Percentiles rank a stretch among this genome's conserved stretches.
These are phyloP conservation scores for Fusarium avenaceum DNA, from an alignment of 2,329 filamentous ascomycete species.

Conservation along the genomic window DNA sequence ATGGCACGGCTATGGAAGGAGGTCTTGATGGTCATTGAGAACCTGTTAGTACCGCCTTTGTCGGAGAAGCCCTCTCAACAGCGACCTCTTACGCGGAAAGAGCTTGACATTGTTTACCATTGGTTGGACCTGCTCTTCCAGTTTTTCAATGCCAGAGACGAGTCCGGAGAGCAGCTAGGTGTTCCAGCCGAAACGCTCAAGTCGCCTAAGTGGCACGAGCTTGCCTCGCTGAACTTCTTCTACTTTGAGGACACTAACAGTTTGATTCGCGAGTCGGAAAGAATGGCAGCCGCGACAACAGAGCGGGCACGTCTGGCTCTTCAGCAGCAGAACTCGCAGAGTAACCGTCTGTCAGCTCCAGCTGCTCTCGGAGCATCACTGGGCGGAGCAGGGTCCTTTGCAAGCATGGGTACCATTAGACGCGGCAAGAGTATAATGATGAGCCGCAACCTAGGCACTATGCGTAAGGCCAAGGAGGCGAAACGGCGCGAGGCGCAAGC, in stretches of 20 bases:
- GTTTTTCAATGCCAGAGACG: conserved; percentile 95
- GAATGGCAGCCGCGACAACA: conserved; percentile 90
- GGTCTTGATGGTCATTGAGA: conserved; percentile 90
- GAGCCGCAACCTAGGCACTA: conserved; percentile 92
- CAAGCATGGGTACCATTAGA: conserved; percentile 77
- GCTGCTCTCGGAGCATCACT: conserved; percentile 58
- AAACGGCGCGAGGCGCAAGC: conserved; percentile 96
- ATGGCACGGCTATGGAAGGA: conserved; percentile 99
- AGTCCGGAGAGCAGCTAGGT: conserved; percentile 84
- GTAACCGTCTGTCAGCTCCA: conserved; percentile 79
- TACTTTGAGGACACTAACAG: conserved; percentile 95
- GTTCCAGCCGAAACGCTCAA: conserved; percentile 93
- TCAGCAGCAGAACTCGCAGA: conserved; percentile 59
- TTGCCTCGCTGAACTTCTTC: conserved; percentile 97
- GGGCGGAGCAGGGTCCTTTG: conserved; percentile 60
- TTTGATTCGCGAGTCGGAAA: conserved; percentile 93
- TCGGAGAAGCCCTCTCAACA: conserved; percentile 95
- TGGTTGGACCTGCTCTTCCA: conserved; percentile 92
- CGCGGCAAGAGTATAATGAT: conserved; percentile 89
- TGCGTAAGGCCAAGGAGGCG: conserved; percentile 95
- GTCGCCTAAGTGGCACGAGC: conserved; percentile 97
- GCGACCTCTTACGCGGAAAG: conserved; percentile 83
- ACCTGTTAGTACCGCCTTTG: conserved; percentile 88
- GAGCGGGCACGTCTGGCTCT: conserved; percentile 80
- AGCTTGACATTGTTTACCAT: conserved; percentile 93